Percentiles rank a stretch among this genome's conserved stretches.
Conservation (phyloP, 768 basidiomycete genomes). For the Mycena epipterygia region DNA sequence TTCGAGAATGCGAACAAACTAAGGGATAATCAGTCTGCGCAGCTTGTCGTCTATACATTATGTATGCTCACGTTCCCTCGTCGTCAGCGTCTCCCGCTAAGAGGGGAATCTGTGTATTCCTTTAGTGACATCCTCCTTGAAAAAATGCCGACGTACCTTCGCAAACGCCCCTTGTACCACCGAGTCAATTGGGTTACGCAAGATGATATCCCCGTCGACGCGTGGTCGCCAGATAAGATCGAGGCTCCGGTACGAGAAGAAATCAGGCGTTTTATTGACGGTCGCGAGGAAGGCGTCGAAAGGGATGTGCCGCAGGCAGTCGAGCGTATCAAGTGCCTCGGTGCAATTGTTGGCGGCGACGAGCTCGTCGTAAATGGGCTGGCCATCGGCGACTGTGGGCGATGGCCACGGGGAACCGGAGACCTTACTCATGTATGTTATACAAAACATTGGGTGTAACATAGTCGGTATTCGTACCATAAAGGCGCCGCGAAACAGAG, state of each 20-base stretch:
- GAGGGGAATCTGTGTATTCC: conserved; percentile 39
- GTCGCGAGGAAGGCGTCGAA: conserved; percentile 47
- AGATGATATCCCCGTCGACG: conserved; percentile 56
- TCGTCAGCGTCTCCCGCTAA: conserved; percentile 56
- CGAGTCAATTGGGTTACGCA: conserved; percentile 45
- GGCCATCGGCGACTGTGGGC: not conserved
- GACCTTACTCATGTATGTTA: not conserved
- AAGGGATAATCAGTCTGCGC: not conserved
- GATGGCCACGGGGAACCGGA: not conserved
- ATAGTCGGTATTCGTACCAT: not conserved
- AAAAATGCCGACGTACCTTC: conserved; percentile 37
- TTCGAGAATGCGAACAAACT: conserved; percentile 1
- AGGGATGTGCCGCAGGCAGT: conserved; percentile 50
- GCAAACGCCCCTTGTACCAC: conserved; percentile 51
- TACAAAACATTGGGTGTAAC: not conserved
- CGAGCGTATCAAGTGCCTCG: conserved; percentile 41
- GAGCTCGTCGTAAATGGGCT: conserved; percentile 18
- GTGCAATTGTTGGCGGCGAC: conserved; percentile 40
- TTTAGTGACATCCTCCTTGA: not conserved
- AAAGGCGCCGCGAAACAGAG: conserved; percentile 19
- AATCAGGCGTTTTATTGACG: conserved; percentile 45
- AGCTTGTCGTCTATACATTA: not conserved
- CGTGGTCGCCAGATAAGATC: conserved; percentile 52
- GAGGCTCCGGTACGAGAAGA: conserved; percentile 48
- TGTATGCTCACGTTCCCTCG: conserved; percentile 55